Conservation (phyloP, 768 basidiomycete species). For the Trametes gibbosa region DNA sequence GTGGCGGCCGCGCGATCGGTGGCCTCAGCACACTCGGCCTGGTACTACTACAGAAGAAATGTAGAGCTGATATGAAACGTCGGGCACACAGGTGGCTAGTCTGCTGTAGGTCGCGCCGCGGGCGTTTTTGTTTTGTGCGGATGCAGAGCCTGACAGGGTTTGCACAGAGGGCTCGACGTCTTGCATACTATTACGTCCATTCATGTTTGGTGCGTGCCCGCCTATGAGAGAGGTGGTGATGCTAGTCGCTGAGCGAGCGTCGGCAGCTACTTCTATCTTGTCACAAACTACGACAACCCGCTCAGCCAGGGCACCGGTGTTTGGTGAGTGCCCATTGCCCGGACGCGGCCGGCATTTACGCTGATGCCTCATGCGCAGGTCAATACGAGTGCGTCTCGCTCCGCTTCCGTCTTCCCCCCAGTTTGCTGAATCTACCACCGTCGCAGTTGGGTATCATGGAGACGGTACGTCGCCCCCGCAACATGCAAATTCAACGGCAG, state of each 20-base stretch:
- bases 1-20: background rate
- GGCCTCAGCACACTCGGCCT: no score
- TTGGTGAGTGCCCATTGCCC: background rate
- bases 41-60: background rate
- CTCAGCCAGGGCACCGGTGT: background rate
- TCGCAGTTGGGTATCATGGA: background rate
- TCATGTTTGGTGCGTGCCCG: background rate
- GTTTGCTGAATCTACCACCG: background rate
- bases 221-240: no score
- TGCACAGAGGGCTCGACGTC: background rate
- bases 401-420: background rate
- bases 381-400: background rate
- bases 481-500: background rate
- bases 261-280: background rate
- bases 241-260: no score
- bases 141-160: background rate
- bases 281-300: slow-evolving; percentile 6
- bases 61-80: no score
- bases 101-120: background rate
- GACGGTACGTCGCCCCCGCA: background rate
- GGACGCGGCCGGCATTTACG: background rate
- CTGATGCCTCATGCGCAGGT: background rate
- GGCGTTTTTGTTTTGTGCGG: background rate
- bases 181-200: background rate
- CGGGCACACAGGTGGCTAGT: background rate